Evolutionary conservation across 192 early-diverging fungal species (phyloP).

Genomic region (Polychytrium aggregatum): DNA sequence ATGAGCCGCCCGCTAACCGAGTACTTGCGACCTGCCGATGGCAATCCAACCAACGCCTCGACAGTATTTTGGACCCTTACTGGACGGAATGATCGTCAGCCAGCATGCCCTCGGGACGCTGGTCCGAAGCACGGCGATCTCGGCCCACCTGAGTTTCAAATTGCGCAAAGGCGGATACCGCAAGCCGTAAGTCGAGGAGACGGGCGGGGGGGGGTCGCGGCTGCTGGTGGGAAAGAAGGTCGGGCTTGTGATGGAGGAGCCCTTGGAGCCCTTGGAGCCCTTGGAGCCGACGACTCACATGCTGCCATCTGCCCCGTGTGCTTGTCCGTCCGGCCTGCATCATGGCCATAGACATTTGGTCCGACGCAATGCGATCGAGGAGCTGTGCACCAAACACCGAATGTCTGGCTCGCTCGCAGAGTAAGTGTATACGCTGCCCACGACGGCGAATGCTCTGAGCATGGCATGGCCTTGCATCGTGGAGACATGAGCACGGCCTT

Average conservation of each 20-base stretch:
- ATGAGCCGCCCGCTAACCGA: background rate
- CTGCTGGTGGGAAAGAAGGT: no score
- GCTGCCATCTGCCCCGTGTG: no score
- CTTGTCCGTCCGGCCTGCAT: no score
- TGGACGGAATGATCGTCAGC: conserved; percentile 62
- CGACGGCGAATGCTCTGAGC: no score
- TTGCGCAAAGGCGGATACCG: conserved; percentile 40
- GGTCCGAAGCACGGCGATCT: conserved; percentile 60
- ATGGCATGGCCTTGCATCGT: no score
- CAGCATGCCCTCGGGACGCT: conserved; percentile 54
- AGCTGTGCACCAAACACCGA: conserved; percentile 22
- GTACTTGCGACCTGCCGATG: background rate
- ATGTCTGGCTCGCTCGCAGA: no score
- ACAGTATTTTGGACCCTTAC: conserved; percentile 49
- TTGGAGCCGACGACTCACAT: background rate
- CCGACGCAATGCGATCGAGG: conserved; percentile 28
- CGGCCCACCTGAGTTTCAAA: conserved; percentile 45
- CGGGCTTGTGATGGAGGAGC: background rate
- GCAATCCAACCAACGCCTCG: conserved; percentile 6
- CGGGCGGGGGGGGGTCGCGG: no score
- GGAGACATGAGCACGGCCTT: no score
- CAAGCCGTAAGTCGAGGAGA: conserved; percentile 50
- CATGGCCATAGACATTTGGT: conserved; percentile 19
- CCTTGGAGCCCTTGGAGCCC: background rate
- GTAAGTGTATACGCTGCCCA: no score